phyloP scores from a whole-genome alignment of 495 filamentous ascomycete species.

The Cairneyella variabilis region DNA sequence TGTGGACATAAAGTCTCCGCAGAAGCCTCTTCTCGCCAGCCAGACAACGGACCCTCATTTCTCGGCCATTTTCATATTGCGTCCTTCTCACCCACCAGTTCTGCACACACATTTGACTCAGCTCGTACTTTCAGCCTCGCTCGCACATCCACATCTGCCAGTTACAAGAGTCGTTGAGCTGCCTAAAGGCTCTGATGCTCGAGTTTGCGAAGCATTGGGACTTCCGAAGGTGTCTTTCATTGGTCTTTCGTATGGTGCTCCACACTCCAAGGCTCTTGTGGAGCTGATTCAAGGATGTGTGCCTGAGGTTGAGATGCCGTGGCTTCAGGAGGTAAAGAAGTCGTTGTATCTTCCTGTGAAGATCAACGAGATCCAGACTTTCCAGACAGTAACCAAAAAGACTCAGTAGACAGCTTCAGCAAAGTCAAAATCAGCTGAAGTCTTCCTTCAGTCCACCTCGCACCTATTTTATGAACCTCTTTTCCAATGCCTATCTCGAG shows the following conservation, averaged over 20 bases:
- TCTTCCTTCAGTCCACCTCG: too few species aligned
- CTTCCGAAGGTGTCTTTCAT: conserved; percentile 57
- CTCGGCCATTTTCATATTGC: conserved; percentile 49
- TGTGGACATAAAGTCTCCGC: too few species aligned
- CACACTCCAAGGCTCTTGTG: conserved; percentile 16
- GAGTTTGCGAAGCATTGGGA: conserved; percentile 45
- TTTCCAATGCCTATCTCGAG: too few species aligned
- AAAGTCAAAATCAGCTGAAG: too few species aligned
- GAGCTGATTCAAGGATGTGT: conserved; percentile 16
- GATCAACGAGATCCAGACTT: conserved; percentile 24
- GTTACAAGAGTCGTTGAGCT: conserved; percentile 53
- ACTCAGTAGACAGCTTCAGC: not conserved
- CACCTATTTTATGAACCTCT: too few species aligned
- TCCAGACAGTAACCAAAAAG: conserved; percentile 10
- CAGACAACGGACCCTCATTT: conserved; percentile 30
- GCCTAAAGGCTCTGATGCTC: conserved; percentile 45
- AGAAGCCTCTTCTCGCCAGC: too few species aligned
- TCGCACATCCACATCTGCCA: conserved; percentile 30
- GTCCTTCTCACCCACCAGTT: conserved; percentile 43
- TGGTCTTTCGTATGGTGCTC: conserved; percentile 36
- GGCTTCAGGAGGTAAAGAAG: conserved; percentile 20
- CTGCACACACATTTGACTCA: conserved; percentile 59
- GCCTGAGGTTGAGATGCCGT: conserved; percentile 27
- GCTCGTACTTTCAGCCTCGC: conserved; percentile 48
- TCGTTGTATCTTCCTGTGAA: conserved; percentile 22